Percentiles rank a stretch among this genome's conserved stretches.
phyloP scores from a whole-genome alignment of 768 basidiomycete species.

The Exidia glandulosa region DNA sequence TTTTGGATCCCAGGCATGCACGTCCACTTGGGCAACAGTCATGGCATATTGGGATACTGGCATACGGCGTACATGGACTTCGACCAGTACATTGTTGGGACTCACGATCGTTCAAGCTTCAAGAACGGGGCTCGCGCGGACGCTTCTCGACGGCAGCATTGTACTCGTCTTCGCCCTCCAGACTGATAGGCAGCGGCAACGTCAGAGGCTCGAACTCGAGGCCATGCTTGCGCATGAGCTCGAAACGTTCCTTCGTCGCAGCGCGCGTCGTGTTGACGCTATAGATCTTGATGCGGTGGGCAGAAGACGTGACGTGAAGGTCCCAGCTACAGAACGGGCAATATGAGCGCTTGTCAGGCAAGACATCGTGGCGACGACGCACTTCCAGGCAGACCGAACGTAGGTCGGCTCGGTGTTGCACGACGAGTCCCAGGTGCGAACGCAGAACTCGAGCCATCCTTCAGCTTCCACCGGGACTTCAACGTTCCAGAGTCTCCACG shows the following conservation, averaged over 20 bases:
- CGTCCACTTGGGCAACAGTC: no score
- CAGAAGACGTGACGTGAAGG: slow-evolving; percentile 42
- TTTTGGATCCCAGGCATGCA: no score
- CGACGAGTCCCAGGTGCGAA: slow-evolving; percentile 46
- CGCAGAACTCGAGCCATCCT: slow-evolving; percentile 46
- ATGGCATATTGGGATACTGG: no score
- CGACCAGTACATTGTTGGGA: no score
- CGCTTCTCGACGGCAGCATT: slow-evolving; percentile 13
- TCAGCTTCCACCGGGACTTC: slow-evolving; percentile 41
- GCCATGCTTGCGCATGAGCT: slow-evolving; percentile 27
- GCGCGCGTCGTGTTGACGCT: slow-evolving; percentile 35
- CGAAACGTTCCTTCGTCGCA: slow-evolving; percentile 32
- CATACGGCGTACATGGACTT: no score
- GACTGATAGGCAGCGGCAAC: slow-evolving; percentile 25
- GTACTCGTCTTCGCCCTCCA: slow-evolving; percentile 26
- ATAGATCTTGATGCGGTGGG: slow-evolving; percentile 43
- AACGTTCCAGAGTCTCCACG: slow-evolving; percentile 44
- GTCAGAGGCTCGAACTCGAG: slow-evolving; percentile 31
- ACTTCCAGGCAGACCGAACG: slow-evolving; percentile 47
- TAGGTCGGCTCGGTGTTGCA: slow-evolving; percentile 47
- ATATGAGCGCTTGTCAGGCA: neutral
- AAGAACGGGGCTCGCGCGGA: slow-evolving; percentile 23
- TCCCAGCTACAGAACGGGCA: slow-evolving; percentile 28
- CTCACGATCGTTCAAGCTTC: no score
- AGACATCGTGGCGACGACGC: slow-evolving; percentile 9